Evolutionary conservation across 257 asterid genomes (phyloP).

Genomic region (Solanum pinnatisectum): DNA sequence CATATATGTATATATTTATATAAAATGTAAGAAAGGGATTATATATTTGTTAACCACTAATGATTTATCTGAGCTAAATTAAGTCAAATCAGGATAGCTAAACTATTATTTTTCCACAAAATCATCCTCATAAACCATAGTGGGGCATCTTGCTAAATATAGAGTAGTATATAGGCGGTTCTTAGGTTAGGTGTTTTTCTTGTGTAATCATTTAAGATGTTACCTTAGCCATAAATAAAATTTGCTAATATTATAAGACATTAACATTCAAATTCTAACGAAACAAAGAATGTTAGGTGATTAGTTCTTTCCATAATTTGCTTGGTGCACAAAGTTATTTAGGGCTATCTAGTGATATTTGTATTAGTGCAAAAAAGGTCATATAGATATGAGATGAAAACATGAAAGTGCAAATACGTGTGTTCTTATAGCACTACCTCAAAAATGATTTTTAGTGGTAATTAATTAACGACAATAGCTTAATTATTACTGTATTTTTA

Average conservation of each 20-base stretch:
- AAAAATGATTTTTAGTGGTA: too few relatives aligned
- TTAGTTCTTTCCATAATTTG: background rate
- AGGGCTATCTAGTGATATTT: background rate
- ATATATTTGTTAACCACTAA: background rate
- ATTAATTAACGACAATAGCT: too few relatives aligned
- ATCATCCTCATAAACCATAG: background rate
- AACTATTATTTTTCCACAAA: background rate
- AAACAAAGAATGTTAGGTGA: background rate
- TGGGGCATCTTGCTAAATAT: background rate
- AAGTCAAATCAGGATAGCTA: background rate
- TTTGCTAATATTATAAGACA: background rate
- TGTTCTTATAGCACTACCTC: background rate
- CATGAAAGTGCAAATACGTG: background rate
- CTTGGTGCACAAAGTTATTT: background rate
- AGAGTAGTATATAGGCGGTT: background rate
- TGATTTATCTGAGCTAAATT: background rate
- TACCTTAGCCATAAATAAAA: background rate
- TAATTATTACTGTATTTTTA: too few relatives aligned
- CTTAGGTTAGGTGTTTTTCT: background rate
- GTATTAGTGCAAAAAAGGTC: background rate
- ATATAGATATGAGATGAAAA: background rate
- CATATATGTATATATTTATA: background rate
- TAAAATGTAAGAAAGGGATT: background rate
- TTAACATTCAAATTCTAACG: background rate
- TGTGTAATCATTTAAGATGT: background rate